Percentiles rank a stretch among this genome's conserved stretches.
Evolutionary conservation across 257 asterid species (phyloP).

Genomic region (Oldenlandia corymbosa): DNA sequence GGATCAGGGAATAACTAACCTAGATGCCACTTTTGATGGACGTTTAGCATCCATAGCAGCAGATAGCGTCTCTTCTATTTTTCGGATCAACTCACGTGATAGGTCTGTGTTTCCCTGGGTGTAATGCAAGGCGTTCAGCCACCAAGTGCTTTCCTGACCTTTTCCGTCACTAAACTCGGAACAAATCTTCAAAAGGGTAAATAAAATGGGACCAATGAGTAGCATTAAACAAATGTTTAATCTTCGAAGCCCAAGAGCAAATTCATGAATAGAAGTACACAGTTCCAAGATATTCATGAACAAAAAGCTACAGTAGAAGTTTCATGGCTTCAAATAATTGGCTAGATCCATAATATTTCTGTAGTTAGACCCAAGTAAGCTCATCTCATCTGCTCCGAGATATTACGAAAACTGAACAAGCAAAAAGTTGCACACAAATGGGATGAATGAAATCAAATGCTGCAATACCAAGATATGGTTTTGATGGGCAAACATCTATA

Average conservation of each 20-base stretch:
- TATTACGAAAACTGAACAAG: background rate
- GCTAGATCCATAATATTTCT: background rate
- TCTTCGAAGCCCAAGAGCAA: background rate
- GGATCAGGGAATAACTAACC: constrained; percentile 46
- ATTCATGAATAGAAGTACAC: background rate
- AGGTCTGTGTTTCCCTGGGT: constrained; percentile 68
- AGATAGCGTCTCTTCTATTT: constrained; percentile 75
- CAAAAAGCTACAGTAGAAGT: constrained; percentile 9
- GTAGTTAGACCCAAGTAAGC: background rate
- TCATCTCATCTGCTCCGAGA: background rate
- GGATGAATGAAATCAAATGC: background rate
- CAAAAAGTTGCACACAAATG: background rate
- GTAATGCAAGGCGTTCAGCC: constrained; percentile 83
- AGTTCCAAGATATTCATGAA: background rate
- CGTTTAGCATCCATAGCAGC: constrained; percentile 45
- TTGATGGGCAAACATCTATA: background rate
- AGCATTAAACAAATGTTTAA: background rate
- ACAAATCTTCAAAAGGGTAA: constrained; percentile 42
- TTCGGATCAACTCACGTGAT: constrained; percentile 52
- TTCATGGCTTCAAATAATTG: background rate
- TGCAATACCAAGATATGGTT: background rate
- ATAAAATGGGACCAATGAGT: background rate
- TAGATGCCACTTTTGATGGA: constrained; percentile 56
- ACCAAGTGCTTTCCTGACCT: constrained; percentile 61
- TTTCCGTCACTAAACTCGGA: constrained; percentile 46